These are phyloP conservation scores for Xylaria longipes DNA, from an alignment of 495 filamentous ascomycete genomes.

Conservation along the genomic window DNA sequence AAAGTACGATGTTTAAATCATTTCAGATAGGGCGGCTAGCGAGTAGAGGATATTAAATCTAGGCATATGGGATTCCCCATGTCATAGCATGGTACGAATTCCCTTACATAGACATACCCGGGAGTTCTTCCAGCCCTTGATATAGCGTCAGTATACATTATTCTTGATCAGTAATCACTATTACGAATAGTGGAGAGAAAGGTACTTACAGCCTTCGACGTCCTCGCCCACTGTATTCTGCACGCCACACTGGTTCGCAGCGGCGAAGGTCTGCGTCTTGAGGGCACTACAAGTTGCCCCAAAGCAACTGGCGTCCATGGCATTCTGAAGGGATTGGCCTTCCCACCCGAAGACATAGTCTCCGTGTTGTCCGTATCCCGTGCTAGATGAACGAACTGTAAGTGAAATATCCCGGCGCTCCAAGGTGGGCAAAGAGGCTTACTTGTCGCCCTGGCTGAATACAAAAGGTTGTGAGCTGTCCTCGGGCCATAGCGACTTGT, in stretches of 20 bases:
- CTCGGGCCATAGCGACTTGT: constrained; percentile 37
- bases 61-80: neutral
- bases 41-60: neutral
- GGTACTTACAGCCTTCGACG: neutral
- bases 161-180: neutral
- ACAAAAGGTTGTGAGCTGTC: neutral
- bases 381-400: too few species aligned
- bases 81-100: neutral
- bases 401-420: too few species aligned
- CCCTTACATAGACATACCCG: constrained; percentile 5
- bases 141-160: neutral
- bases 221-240: constrained; percentile 26
- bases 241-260: constrained; percentile 43
- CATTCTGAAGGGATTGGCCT: constrained; percentile 47
- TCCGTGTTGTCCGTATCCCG: constrained; percentile 16
- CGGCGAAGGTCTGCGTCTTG: constrained; percentile 40
- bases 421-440: too few species aligned
- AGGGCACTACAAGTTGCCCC: constrained; percentile 44
- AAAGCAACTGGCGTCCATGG: constrained; percentile 48
- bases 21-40: neutral
- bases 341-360: constrained; percentile 58
- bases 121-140: constrained; percentile 9
- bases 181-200: neutral
- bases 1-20: neutral
- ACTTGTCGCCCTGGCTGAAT: neutral